Base-by-base conservation (phyloP, 2,329 filamentous ascomycete species). In the Dryadomyces quercivorus region DNA sequence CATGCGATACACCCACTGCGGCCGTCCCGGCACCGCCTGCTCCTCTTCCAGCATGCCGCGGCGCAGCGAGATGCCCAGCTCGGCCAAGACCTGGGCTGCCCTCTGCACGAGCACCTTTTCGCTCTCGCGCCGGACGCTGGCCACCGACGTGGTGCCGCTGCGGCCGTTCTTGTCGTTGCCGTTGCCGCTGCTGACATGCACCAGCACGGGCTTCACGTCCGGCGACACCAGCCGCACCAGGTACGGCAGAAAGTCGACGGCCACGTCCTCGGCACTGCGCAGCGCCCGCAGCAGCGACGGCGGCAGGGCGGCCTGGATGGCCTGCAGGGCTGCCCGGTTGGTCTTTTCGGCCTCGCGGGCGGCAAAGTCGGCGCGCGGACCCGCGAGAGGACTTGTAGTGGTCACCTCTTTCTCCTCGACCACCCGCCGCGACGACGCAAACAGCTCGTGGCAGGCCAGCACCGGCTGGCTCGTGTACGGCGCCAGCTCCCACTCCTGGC, bases 401-500 rank as follows among this genome's bases (percentile, higher is more conserved):
- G 69, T 1, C 5, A 13, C 34, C 18, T 5, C 10, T 34, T 16
- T 8, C 48, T 22, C 48, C n/a, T 13, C 16, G 22, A 3, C 43
- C n/a, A 42, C 42, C 54, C 76, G 76, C 40, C 76, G 76, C 26
- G 85, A 81, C 0, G 87, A 85, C 3, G 91, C 88, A 64, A 98
- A 98, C 13, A 98, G 77, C 64, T 88, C 77, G 65, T 98, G 94
- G 64, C 95, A 96, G 3, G 88, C 93, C 1, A 97, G 78, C 16
- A 93, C 79, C 0, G 92, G 85, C 61, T 93, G 87, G 62, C 84
- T 88, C 50, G 97, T 78, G 66, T 98, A 98, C 0, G 88, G 84
- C 0, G 80, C 81, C 16, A 98, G 73, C 67, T 98, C 93, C 87
- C 93, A 98, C 55, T 95, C 91, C 66, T 96, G 92, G 56, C 80